Conservation (phyloP, 495 filamentous ascomycete species). For the Astrothelium macrocarpum region DNA sequence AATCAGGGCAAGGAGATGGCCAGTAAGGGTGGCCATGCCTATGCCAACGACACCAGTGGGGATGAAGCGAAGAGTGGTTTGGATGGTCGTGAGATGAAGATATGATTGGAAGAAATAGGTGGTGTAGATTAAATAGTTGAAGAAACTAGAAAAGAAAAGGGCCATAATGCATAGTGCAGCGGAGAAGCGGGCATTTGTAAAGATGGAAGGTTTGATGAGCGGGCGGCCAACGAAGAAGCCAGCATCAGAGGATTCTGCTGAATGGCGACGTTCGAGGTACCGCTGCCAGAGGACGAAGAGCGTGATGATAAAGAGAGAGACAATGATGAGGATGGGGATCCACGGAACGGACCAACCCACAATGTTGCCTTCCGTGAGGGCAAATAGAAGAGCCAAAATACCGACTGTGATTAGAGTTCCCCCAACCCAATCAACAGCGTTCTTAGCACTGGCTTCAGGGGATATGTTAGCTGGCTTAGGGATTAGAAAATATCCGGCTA, state of each 20-base stretch:
- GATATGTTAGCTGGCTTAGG: conserved; percentile 18
- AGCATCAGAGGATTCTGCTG: not conserved
- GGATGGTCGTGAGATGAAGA: conserved; percentile 41
- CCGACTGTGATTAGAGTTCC: conserved; percentile 30
- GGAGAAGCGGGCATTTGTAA: conserved; percentile 42
- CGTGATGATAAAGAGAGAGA: conserved; percentile 48
- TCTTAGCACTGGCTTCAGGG: conserved; percentile 12
- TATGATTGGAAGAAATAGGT: conserved; percentile 58
- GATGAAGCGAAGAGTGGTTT: conserved; percentile 53
- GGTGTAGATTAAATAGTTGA: conserved; percentile 48
- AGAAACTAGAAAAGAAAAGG: conserved; percentile 51
- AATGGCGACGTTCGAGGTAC: conserved; percentile 39
- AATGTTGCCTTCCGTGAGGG: conserved; percentile 53
- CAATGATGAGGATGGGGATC: conserved; percentile 52
- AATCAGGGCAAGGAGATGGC: conserved; percentile 44
- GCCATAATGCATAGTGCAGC: conserved; percentile 51
- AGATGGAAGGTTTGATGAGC: conserved; percentile 50
- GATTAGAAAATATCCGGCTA: conserved; percentile 27
- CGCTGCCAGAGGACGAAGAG: conserved; percentile 58
- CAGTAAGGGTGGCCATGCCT: conserved; percentile 41
- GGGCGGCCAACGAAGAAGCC: conserved; percentile 32
- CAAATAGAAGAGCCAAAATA: conserved; percentile 47
- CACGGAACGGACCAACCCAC: conserved; percentile 61
- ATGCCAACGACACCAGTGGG: conserved; percentile 48
- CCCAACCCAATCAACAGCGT: conserved; percentile 30